A percentile compares a stretch with the other conserved stretches of the same genome.
phyloP scores from a whole-genome alignment of 768 basidiomycete genomes.

The Dioszegia aurantiaca region DNA sequence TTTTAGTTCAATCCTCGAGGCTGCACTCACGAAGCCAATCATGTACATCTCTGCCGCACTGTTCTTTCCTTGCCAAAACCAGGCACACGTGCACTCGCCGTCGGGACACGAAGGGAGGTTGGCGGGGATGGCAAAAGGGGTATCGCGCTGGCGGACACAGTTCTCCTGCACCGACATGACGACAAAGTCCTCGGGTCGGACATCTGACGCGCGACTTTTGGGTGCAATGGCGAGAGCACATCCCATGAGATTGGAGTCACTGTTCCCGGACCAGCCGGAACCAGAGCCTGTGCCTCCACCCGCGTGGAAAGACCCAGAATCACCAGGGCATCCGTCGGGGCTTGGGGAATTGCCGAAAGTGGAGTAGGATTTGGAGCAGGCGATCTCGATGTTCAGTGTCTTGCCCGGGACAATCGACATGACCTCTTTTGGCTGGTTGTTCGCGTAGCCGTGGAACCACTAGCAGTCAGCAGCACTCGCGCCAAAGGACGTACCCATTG shows the following conservation, averaged over 20 bases:
- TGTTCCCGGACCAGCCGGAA: slow-evolving; percentile 19
- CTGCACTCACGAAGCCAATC: slow-evolving; percentile 23
- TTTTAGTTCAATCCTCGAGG: not conserved
- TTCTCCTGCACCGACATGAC: slow-evolving; percentile 41
- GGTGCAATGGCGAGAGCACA: slow-evolving; percentile 44
- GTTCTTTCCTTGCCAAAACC: slow-evolving; percentile 33
- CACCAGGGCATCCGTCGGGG: slow-evolving; percentile 29
- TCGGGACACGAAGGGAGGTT: slow-evolving; percentile 45
- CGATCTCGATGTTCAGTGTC: slow-evolving; percentile 28
- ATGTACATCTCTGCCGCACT: slow-evolving; percentile 32
- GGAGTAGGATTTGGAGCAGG: slow-evolving; percentile 29
- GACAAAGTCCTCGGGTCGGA: slow-evolving; percentile 42
- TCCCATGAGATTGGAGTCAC: slow-evolving; percentile 27
- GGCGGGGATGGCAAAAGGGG: slow-evolving; percentile 38
- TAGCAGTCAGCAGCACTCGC: slow-evolving; percentile 9
- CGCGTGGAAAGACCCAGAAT: slow-evolving; percentile 36
- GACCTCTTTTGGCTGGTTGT: slow-evolving; percentile 12
- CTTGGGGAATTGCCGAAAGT: slow-evolving; percentile 26
- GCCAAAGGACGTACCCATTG: slow-evolving; percentile 22
- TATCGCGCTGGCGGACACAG: slow-evolving; percentile 35
- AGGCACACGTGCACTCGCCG: slow-evolving; percentile 42
- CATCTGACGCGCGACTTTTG: slow-evolving; percentile 19
- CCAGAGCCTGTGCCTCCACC: slow-evolving; percentile 23
- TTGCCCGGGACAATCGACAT: slow-evolving; percentile 28
- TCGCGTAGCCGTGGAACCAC: slow-evolving; percentile 36